Conservation (phyloP, 345 rosid genomes). For the Physaria fendleri region DNA sequence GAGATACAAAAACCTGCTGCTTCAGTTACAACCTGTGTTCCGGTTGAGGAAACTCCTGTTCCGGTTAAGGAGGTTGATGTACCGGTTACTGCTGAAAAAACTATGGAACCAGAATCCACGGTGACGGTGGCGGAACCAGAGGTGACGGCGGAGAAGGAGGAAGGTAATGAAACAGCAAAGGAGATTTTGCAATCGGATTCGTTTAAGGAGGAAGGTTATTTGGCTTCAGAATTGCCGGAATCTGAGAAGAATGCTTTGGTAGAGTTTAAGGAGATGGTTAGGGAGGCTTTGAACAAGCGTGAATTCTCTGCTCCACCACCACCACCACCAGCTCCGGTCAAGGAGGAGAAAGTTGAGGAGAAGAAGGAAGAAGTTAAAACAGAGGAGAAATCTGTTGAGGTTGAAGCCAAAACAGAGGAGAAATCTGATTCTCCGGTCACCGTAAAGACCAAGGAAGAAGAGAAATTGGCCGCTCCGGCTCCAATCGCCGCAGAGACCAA, state of each 20-base stretch:
- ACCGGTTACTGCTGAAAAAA: constrained; percentile 25
- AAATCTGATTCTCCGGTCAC: not conserved
- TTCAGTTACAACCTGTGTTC: constrained; percentile 20
- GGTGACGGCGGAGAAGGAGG: no score
- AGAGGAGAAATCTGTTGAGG: not conserved
- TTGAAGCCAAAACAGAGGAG: constrained; percentile 17
- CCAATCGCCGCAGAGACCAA: not conserved
- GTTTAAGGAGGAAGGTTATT: constrained; percentile 66
- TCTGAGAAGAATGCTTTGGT: constrained; percentile 47
- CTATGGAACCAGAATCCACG: constrained; percentile 4
- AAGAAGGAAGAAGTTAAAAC: constrained; percentile 28
- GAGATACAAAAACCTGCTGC: constrained; percentile 28
- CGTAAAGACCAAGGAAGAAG: constrained; percentile 6
- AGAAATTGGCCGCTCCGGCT: not conserved
- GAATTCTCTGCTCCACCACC: constrained; percentile 40
- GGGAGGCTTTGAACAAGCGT: constrained; percentile 46
- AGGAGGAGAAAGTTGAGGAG: constrained; percentile 29
- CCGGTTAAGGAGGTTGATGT: constrained; percentile 27
- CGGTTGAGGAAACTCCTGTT: constrained; percentile 20
- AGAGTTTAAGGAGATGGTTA: constrained; percentile 46
- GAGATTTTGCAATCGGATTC: constrained; percentile 40
- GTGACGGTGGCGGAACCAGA: constrained; percentile 18
- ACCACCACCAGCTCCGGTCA: constrained; percentile 19
- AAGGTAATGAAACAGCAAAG: no score
- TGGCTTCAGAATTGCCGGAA: constrained; percentile 46